Percentiles rank a stretch among this genome's conserved stretches.
phyloP scores from a whole-genome alignment of 441 rosid genomes.

The Populus hybrid region DNA sequence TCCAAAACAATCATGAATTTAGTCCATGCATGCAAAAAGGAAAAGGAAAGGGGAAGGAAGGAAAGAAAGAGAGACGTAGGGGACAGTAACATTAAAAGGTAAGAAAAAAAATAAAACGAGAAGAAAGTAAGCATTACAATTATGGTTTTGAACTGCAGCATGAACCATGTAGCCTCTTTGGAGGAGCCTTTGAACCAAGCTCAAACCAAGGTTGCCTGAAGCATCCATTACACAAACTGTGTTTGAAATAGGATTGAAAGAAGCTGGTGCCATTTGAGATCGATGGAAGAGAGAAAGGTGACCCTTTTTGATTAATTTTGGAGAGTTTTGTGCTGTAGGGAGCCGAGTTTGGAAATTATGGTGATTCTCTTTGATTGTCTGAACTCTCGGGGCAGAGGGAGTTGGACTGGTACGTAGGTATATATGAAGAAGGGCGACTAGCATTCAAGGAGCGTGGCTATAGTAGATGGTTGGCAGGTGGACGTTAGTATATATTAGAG shows the following conservation, averaged over 20 bases:
- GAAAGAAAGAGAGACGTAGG: background rate
- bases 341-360: background rate
- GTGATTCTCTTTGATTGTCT: background rate
- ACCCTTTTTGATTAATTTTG: background rate
- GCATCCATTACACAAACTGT: conserved; percentile 68
- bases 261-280: conserved; percentile 37
- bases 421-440: background rate
- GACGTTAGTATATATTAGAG: conserved; percentile 4
- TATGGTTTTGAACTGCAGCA: conserved; percentile 49
- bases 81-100: background rate
- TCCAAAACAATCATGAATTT: background rate
- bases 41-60: background rate
- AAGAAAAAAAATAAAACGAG: background rate
- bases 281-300: background rate
- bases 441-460: conserved; percentile 28
- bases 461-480: conserved; percentile 25
- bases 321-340: background rate
- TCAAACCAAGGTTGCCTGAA: conserved; percentile 48
- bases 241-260: conserved; percentile 21
- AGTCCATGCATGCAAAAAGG: background rate
- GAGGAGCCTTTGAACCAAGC: conserved; percentile 43
- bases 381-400: background rate
- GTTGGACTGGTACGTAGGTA: background rate
- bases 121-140: background rate
- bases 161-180: conserved; percentile 54